Evolutionary conservation across 192 early-diverging fungal genomes (phyloP), one percentile per base, ranked within the genome.

Genomic region (Linnemannia hyalina): DNA sequence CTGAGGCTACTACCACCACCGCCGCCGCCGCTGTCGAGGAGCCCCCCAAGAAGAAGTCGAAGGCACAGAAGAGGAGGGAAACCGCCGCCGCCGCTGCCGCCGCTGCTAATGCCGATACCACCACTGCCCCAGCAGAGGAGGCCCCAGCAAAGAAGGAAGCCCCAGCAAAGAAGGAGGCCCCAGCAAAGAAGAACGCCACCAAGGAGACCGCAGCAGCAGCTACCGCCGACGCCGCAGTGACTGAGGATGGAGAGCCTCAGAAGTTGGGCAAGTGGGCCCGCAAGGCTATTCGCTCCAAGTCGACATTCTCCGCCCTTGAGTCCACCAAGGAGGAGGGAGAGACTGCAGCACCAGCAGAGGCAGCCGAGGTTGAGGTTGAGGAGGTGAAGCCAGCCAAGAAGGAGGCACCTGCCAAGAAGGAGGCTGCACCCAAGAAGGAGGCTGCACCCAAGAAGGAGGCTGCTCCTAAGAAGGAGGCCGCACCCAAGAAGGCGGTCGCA

Each of bases 251-350:
- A 1, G 78, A 80, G 57, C 26, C 44, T 29, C 80, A 85, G 46
- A 85, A 85, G 54, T 36, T 85, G 74, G 83, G 83, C 68, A 85
- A 85, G 60, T 85, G 83, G 83, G 83, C 83, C 36, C 75, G 76
- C 44, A 85, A 85, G 74, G 83, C 83, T 26, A 68, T 80, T 42
- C 83, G 83, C 41, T 75, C 77, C 29, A 74, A 85, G 16, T 76
- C 78, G 23, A 70, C 74, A 16, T 54, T 72, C 38, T 42, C 77
- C 10, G 73, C 73, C 18, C 41, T 68, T 55, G 75, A 73, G 52
- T 40, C 40, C 11, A 40, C 65, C 13, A 44, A 36, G 5, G 49
- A 52, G 55, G 55, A 35, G 15, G 74, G 40, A 40, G 55, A 40
- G 22, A n/a, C 74, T n/a, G 40, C 40, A 22, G 49, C 36, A 26